Evolutionary conservation across 345 rosid species (phyloP), one percentile per base, ranked within the genome.

Genomic region (Laguncularia racemosa): DNA sequence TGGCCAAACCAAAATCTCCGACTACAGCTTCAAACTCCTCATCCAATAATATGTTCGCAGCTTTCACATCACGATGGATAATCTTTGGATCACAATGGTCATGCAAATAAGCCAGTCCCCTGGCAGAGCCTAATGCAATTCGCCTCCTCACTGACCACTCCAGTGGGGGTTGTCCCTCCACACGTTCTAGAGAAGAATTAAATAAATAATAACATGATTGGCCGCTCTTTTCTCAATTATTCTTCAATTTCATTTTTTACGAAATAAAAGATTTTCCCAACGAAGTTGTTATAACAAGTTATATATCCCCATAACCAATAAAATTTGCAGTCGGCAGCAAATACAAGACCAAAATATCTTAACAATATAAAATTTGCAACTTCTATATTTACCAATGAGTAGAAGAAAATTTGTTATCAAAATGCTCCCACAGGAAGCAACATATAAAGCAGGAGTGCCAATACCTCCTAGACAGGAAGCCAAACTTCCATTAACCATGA

Each of bases 401-500:
- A 33, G 40, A 33, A 33, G 40, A 3, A 33, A 33, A 33, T 8
- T 2, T 33, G n/a, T 48, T 12, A 26, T 53, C 53, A 58, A 58
- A 2, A 4, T 10, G 11, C 21, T 47, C n/a, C 40, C 7, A 4
- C 40, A 33, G 40, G 40, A 33, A 33, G 2, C 40, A 33, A 33
- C 40, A 20, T 23, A 47, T 20, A 50, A 60, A 58, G 44, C 58
- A 52, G 60, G n/a, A n/a, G n/a, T n/a, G n/a, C n/a, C 28, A 21
- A 20, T 76, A 91, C 96, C 98, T 81, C 95, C 78, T 67, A 92
- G 76, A 70, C 98, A 88, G 38, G 61, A 67, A n/a, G 71, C 58
- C 16, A 67, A 56, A 50, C 71, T 67, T 18, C 71, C 66, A 21
- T 67, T 67, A 28, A 61, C 60, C 66, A 67, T 67, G 47, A 55